phyloP scores from a whole-genome alignment of 768 basidiomycete genomes.

The Boletellus emodensis region DNA sequence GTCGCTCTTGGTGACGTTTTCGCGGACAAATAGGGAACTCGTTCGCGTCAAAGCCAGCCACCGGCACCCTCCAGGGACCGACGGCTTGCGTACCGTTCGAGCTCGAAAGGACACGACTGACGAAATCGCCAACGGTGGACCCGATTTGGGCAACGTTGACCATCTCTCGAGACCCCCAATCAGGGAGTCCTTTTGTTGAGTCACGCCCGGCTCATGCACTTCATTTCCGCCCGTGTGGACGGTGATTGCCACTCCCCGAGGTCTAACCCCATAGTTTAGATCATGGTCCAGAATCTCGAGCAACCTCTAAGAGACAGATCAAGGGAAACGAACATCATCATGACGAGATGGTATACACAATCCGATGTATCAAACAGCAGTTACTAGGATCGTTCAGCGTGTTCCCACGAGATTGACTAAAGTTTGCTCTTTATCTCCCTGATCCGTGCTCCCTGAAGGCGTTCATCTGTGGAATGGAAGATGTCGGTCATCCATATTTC shows the following conservation, averaged over 20 bases:
- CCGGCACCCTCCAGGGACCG: neutral
- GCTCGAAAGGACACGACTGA: neutral
- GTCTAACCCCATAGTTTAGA: neutral
- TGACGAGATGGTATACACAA: conserved; percentile 5
- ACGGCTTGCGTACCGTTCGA: too few species aligned
- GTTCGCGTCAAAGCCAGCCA: neutral
- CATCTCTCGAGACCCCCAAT: neutral
- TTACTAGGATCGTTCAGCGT: neutral
- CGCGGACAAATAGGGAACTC: neutral
- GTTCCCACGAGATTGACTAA: conserved; percentile 14
- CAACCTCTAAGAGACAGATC: neutral
- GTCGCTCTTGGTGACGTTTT: too few species aligned
- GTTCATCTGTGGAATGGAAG: conserved; percentile 36
- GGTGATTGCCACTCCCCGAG: neutral
- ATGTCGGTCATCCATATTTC: neutral
- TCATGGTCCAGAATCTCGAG: neutral
- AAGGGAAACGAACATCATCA: neutral
- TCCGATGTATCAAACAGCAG: neutral
- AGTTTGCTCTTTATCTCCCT: conserved; percentile 38
- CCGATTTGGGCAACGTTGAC: neutral
- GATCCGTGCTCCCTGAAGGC: conserved; percentile 40
- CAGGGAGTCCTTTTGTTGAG: conserved; percentile 17
- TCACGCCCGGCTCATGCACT: neutral
- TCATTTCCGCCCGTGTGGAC: neutral
- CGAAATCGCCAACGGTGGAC: neutral